These are phyloP conservation scores for Hirschioporus abietinus DNA, from an alignment of 768 basidiomycete species.

Conservation along the genomic window DNA sequence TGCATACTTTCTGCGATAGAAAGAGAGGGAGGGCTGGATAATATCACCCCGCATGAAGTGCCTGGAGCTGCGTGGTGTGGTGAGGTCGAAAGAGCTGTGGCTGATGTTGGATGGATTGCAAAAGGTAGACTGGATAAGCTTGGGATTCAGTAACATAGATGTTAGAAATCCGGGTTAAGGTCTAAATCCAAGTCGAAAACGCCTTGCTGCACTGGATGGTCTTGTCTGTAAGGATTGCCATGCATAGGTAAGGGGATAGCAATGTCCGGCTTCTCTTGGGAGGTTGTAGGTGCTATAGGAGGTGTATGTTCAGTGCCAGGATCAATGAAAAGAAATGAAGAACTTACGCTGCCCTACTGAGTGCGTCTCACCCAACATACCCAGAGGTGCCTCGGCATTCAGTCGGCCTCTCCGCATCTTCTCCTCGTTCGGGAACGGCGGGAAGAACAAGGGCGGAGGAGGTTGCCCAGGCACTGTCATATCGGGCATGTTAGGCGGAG, in stretches of 20 bases:
- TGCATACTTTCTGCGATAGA: not conserved
- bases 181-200: slow-evolving; percentile 79
- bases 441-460: slow-evolving; percentile 78
- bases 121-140: slow-evolving; percentile 54
- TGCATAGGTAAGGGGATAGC: slow-evolving; percentile 41
- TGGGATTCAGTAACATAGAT: slow-evolving; percentile 24
- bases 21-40: slow-evolving; percentile 28
- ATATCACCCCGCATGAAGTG: slow-evolving; percentile 31
- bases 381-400: slow-evolving; percentile 76
- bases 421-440: slow-evolving; percentile 88
- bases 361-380: slow-evolving; percentile 73
- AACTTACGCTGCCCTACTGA: slow-evolving; percentile 69
- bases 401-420: slow-evolving; percentile 82
- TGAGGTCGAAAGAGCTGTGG: slow-evolving; percentile 70
- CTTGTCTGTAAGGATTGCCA: slow-evolving; percentile 67
- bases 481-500: slow-evolving; percentile 84
- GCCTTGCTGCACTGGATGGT: slow-evolving; percentile 51
- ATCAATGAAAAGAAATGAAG: not conserved
- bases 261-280: slow-evolving; percentile 44
- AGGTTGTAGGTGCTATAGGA: slow-evolving; percentile 51
- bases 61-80: slow-evolving; percentile 47
- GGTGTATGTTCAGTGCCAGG: not conserved
- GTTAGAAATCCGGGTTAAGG: slow-evolving; percentile 73
- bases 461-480: slow-evolving; percentile 63
- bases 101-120: slow-evolving; percentile 73